phyloP scores from a whole-genome alignment of 306 rosid genomes.

The Albizia julibrissin region DNA sequence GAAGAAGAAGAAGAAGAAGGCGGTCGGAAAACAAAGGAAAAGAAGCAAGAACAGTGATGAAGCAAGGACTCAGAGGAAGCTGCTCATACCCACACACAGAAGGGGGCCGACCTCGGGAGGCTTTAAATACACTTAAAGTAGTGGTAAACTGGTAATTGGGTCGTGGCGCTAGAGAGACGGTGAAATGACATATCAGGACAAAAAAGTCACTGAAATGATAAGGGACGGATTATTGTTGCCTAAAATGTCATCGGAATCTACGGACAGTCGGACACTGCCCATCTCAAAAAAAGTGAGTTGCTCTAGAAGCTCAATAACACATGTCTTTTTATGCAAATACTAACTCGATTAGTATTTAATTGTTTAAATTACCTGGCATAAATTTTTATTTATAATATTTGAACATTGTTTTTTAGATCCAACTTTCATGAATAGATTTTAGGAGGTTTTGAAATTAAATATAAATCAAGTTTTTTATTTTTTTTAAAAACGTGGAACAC shows the following conservation, averaged over 20 bases:
- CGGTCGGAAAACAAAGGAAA: not conserved
- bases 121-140: too few species aligned
- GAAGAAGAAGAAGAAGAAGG: not conserved
- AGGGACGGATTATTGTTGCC: not conserved
- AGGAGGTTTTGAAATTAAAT: too few species aligned
- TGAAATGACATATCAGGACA: not conserved
- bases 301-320: too few species aligned
- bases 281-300: not conserved
- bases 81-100: not conserved
- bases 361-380: too few species aligned
- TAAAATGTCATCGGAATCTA: not conserved
- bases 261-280: not conserved
- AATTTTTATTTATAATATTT: too few species aligned
- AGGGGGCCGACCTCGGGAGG: not conserved
- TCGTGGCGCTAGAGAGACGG: not conserved
- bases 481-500: not conserved
- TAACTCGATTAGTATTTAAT: too few species aligned
- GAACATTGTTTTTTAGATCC: too few species aligned
- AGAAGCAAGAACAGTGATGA: not conserved
- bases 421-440: too few species aligned
- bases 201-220: not conserved
- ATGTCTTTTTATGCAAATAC: too few species aligned
- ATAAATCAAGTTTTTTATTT: too few species aligned
- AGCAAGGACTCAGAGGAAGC: not conserved
- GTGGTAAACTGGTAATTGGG: too few species aligned